Conservation (phyloP, 108 stramenopile species). For the Mayamaea pseudoterrestris region DNA sequence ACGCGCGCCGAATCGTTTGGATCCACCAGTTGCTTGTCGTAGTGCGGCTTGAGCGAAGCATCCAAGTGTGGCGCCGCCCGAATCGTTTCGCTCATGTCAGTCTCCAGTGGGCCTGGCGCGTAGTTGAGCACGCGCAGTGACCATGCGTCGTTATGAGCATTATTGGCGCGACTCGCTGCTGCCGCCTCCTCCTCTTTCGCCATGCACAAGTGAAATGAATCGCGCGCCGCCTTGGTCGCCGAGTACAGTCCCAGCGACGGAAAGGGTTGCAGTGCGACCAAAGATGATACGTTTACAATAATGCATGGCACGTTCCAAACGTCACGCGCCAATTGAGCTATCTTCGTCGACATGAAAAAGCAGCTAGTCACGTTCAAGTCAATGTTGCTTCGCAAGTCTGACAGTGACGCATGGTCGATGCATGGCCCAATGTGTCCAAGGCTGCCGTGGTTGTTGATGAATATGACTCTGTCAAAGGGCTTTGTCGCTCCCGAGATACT, state of each 20-base stretch:
- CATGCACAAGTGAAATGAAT: conserved; percentile 51
- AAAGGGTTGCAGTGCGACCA: conserved; percentile 63
- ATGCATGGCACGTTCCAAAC: conserved; percentile 1
- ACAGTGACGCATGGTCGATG: conserved; percentile 18
- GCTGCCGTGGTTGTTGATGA: conserved; percentile 69
- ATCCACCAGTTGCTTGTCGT: conserved; percentile 21
- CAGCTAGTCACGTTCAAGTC: conserved; percentile 64
- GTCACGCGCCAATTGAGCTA: conserved; percentile 12
- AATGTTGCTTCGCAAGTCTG: conserved; percentile 29
- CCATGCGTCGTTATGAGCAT: background rate
- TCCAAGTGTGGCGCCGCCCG: conserved; percentile 31
- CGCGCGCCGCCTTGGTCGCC: conserved; percentile 62
- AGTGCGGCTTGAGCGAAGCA: conserved; percentile 20
- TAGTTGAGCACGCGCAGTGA: conserved; percentile 60
- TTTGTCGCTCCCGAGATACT: conserved; percentile 1
- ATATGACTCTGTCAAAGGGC: conserved; percentile 17
- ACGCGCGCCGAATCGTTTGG: conserved; percentile 47
- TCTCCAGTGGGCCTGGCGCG: conserved; percentile 71
- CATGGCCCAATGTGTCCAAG: conserved; percentile 48
- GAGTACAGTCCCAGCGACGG: conserved; percentile 61
- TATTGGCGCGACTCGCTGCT: too few relatives aligned
- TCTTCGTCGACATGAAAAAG: conserved; percentile 40
- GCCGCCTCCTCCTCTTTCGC: conserved; percentile 41
- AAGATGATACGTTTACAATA: conserved; percentile 57
- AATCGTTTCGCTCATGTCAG: conserved; percentile 47